Conservation (phyloP, 2,329 filamentous ascomycete species). For the Nemania diffusa region DNA sequence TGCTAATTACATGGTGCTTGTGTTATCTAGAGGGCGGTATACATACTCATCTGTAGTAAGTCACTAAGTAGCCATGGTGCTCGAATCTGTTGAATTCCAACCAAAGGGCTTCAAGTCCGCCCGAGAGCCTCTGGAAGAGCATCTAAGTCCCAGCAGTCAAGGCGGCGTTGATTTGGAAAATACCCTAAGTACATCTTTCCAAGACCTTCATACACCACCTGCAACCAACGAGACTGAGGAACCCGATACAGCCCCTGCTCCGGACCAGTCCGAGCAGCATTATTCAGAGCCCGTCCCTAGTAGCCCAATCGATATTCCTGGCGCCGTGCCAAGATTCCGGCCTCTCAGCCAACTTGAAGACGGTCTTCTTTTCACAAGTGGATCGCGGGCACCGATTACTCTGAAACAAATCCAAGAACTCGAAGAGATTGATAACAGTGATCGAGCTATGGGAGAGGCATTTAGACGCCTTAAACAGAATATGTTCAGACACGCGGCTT, state of each 20-base stretch:
- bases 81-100: not conserved
- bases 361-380: slow-evolving; percentile 4
- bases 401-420: not conserved
- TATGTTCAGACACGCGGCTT: too few relatives aligned
- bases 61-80: not conserved
- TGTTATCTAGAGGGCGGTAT: not conserved
- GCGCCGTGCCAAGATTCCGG: slow-evolving; percentile 9
- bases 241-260: not conserved
- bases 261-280: not conserved
- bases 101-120: not conserved
- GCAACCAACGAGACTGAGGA: not conserved
- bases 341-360: not conserved
- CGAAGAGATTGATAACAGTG: not conserved
- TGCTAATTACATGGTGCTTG: not conserved
- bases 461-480: slow-evolving; percentile 3
- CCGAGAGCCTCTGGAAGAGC: not conserved
- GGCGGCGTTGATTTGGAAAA: not conserved
- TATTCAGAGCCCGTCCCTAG: not conserved
- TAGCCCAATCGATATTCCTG: slow-evolving; percentile 21
- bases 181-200: not conserved
- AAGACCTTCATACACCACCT: too few relatives aligned
- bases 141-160: not conserved
- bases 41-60: not conserved
- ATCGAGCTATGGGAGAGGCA: not conserved
- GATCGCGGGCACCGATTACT: slow-evolving; percentile 10